Percentiles rank a stretch among this genome's conserved stretches.
phyloP scores from a whole-genome alignment of 805 yeast species.

The Isabelozyma heimii region DNA sequence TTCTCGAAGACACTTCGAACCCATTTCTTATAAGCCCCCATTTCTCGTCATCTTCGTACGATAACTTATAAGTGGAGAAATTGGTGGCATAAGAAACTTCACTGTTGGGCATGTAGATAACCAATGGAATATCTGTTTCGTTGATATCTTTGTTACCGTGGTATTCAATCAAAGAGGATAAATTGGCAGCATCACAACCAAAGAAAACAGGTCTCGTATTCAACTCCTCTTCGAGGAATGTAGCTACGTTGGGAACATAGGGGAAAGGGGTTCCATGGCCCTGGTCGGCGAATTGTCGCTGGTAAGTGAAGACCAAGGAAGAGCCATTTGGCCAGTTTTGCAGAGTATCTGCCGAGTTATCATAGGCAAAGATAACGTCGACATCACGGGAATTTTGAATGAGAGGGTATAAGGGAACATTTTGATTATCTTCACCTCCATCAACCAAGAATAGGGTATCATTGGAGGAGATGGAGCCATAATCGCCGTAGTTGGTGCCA shows the following conservation, averaged over 20 bases:
- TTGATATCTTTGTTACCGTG: constrained; percentile 17
- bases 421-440: constrained; percentile 44
- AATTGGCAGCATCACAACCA: constrained; percentile 70
- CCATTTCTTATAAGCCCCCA: constrained; percentile 68
- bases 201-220: constrained; percentile 74
- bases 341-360: constrained; percentile 39
- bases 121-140: constrained; percentile 50
- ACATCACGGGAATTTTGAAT: constrained; percentile 32
- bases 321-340: constrained; percentile 45
- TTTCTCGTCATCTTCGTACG: constrained; percentile 57
- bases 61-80: constrained; percentile 67
- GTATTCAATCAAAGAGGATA: constrained; percentile 46
- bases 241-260: constrained; percentile 66
- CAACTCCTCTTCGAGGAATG: constrained; percentile 61
- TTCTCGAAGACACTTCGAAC: constrained; percentile 63
- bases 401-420: constrained; percentile 40
- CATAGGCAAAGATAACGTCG: constrained; percentile 43
- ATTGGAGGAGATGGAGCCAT: constrained; percentile 16
- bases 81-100: constrained; percentile 66
- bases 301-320: constrained; percentile 31
- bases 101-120: constrained; percentile 72
- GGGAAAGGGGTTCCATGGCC: constrained; percentile 71
- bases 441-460: constrained; percentile 36
- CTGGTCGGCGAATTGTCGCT: constrained; percentile 34
- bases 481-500: constrained; percentile 13